These are phyloP conservation scores for Rubia peregrina DNA, from an alignment of 305 asterid species.

Conservation along the genomic window DNA sequence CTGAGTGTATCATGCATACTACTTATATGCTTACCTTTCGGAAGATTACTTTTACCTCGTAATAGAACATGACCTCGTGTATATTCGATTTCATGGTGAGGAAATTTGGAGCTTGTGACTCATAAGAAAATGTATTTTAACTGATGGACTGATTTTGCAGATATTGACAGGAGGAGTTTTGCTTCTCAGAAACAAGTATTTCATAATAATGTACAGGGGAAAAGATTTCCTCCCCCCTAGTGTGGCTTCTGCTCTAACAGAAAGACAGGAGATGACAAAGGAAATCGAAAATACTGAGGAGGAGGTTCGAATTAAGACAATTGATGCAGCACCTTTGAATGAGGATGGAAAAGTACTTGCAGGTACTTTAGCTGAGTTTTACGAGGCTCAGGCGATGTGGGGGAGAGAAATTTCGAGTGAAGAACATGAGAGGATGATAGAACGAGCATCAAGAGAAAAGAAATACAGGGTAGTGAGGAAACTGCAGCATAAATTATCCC, in stretches of 20 bases:
- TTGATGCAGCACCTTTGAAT: slow-evolving; percentile 24
- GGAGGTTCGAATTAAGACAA: slow-evolving; percentile 47
- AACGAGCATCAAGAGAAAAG: slow-evolving; percentile 67
- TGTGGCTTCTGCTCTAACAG: slow-evolving; percentile 76
- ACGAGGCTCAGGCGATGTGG: slow-evolving; percentile 93
- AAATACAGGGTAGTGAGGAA: slow-evolving; percentile 60
- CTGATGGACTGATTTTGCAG: slow-evolving; percentile 33
- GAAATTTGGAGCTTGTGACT: background rate
- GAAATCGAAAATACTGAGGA: slow-evolving; percentile 86
- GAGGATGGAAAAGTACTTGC: slow-evolving; percentile 58
- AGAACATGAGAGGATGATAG: slow-evolving; percentile 65
- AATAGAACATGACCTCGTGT: background rate
- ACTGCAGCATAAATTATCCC: slow-evolving; percentile 73
- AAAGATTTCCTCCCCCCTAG: slow-evolving; percentile 87
- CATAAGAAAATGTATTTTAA: slow-evolving; percentile 1
- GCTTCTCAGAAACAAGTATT: slow-evolving; percentile 90
- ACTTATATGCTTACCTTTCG: background rate
- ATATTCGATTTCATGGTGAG: background rate
- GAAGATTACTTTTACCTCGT: background rate
- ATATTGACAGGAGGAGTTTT: slow-evolving; percentile 83
- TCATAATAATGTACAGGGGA: slow-evolving; percentile 90
- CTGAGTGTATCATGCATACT: background rate
- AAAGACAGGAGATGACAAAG: slow-evolving; percentile 80
- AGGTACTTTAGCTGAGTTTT: slow-evolving; percentile 91
- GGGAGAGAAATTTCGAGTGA: slow-evolving; percentile 67